phyloP scores from a whole-genome alignment of 352 stramenopile species.

The Pythium aristosporum region DNA sequence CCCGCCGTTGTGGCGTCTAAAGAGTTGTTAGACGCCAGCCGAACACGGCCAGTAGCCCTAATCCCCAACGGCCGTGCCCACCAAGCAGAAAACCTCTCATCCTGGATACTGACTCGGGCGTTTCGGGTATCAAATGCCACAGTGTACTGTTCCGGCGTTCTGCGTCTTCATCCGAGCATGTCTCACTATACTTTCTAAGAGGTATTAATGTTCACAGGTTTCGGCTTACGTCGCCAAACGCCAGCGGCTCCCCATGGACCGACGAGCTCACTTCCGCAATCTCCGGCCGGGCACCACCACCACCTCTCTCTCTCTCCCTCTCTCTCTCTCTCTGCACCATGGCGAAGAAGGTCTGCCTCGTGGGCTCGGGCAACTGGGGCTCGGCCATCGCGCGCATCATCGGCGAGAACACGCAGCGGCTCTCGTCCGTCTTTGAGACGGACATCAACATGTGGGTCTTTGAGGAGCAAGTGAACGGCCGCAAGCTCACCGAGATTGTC shows the following conservation, averaged over 20 bases:
- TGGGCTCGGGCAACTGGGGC: conserved; percentile 82
- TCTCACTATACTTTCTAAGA: conserved; percentile 3
- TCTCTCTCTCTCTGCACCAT: conserved; percentile 25
- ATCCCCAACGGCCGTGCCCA: not conserved
- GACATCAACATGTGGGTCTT: conserved; percentile 98
- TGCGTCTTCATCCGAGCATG: not conserved
- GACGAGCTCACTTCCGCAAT: conserved; percentile 2
- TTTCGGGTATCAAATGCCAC: conserved; percentile 2
- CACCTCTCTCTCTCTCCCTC: not conserved
- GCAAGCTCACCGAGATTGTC: conserved; percentile 96
- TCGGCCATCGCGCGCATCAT: conserved; percentile 84
- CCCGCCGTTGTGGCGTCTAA: not conserved
- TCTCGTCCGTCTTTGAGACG: conserved; percentile 73
- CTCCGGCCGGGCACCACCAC: not conserved
- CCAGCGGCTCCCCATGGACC: not conserved
- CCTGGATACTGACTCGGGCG: conserved; percentile 4
- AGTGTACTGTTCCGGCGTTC: not conserved
- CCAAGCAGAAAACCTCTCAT: conserved; percentile 28
- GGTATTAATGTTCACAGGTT: conserved; percentile 7
- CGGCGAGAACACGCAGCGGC: conserved; percentile 65
- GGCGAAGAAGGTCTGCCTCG: conserved; percentile 71
- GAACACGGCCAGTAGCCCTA: not conserved
- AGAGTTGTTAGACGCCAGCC: not conserved
- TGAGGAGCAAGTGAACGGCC: conserved; percentile 86
- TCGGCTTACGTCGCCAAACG: conserved; percentile 13